These are phyloP conservation scores for Coemansia sp. DNA, from an alignment of 371 early-diverging fungal species.

Conservation along the genomic window DNA sequence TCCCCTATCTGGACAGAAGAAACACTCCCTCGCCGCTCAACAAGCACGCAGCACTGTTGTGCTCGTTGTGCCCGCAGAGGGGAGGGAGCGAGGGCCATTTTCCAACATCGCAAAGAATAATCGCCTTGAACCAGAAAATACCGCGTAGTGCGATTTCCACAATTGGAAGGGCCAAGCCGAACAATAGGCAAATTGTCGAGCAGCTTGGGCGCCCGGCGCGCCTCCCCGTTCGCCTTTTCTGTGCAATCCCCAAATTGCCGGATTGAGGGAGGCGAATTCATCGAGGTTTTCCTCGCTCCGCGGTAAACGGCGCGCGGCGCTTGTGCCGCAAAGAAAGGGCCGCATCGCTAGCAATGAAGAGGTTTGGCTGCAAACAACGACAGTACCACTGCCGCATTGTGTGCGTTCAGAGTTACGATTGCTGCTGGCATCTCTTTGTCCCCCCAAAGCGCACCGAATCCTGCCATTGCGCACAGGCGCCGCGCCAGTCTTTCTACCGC, in stretches of 20 bases:
- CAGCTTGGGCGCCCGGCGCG: neutral
- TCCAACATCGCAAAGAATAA: neutral
- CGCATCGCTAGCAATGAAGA: no score
- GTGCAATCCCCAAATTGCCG: neutral
- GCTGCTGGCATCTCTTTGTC: neutral
- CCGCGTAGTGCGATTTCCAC: slow-evolving; percentile 3
- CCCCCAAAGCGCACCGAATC: neutral
- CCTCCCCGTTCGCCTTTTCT: neutral
- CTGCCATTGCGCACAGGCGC: no score
- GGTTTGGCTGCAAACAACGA: neutral
- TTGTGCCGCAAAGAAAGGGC: no score
- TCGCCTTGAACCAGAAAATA: neutral
- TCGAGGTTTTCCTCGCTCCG: no score
- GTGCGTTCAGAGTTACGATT: neutral
- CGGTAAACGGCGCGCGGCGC: no score
- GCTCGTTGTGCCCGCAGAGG: neutral
- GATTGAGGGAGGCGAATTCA: no score
- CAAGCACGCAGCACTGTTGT: neutral
- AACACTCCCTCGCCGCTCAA: neutral
- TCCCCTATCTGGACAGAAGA: neutral
- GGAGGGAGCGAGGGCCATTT: slow-evolving; percentile 2
- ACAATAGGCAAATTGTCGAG: slow-evolving; percentile 3
- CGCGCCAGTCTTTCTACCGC: neutral
- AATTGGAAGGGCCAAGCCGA: slow-evolving; percentile 1
- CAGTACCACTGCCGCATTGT: neutral